Conservation (phyloP, 2,329 filamentous ascomycete genomes). For the Fusarium mundagurra region DNA sequence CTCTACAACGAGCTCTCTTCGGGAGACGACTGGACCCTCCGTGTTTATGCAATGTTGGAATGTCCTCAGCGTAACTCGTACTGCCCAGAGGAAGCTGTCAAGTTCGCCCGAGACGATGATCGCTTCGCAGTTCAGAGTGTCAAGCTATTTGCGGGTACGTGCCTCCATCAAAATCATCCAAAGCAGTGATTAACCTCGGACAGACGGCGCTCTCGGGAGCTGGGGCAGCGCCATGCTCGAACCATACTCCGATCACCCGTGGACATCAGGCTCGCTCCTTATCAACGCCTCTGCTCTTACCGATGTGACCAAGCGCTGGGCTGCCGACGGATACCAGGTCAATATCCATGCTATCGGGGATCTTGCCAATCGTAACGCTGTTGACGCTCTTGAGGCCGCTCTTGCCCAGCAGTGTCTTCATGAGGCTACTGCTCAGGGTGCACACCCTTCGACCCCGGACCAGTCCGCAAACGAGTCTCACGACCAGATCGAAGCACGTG, state of each 20-base stretch:
- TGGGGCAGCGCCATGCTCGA: constrained; percentile 79
- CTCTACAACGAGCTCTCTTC: constrained; percentile 64
- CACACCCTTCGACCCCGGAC: neutral
- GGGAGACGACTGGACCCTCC: constrained; percentile 64
- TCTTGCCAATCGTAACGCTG: constrained; percentile 70
- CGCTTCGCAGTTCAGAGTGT: constrained; percentile 69
- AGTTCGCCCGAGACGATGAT: constrained; percentile 55
- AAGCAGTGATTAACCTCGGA: neutral
- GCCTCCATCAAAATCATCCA: no score
- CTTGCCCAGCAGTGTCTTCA: constrained; percentile 63
- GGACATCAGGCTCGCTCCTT: constrained; percentile 71
- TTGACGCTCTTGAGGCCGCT: constrained; percentile 69
- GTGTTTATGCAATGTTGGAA: constrained; percentile 76
- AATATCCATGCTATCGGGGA: constrained; percentile 80
- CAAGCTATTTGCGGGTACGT: constrained; percentile 73
- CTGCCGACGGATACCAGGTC: constrained; percentile 70
- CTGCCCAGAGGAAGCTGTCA: constrained; percentile 63
- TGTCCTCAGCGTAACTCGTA: constrained; percentile 72
- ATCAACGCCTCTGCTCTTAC: constrained; percentile 70
- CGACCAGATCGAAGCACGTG: constrained; percentile 43
- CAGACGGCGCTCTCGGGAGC: constrained; percentile 75
- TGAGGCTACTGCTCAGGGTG: constrained; percentile 35
- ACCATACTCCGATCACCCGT: constrained; percentile 72
- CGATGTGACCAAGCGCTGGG: constrained; percentile 66
- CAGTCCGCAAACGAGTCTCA: constrained; percentile 2